A percentile compares a stretch with the other conserved stretches of the same genome.
Conservation (phyloP, 2,329 filamentous ascomycete genomes). For the Capronia epimyces region DNA sequence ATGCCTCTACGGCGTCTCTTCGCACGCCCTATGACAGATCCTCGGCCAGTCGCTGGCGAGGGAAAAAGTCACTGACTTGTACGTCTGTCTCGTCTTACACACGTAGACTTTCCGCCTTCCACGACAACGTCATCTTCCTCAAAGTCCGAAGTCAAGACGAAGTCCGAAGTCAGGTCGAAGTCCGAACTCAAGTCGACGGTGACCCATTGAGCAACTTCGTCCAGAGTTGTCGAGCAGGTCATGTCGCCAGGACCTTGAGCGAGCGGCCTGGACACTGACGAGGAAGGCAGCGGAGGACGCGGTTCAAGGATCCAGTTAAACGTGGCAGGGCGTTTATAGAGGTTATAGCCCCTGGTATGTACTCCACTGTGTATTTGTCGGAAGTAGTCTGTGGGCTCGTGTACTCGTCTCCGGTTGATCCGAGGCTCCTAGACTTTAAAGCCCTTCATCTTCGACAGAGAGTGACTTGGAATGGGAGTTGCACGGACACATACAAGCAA, state of each 20-base stretch:
- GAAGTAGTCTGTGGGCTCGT: too few relatives aligned
- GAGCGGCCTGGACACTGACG: constrained; percentile 8
- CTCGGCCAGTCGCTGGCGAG: too few relatives aligned
- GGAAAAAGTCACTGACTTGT: constrained; percentile 31
- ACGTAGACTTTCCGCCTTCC: constrained; percentile 31
- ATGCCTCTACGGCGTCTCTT: constrained; percentile 25
- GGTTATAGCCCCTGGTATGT: too few relatives aligned
- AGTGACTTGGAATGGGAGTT: constrained; percentile 19
- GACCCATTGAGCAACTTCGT: constrained; percentile 22
- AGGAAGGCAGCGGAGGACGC: constrained; percentile 8
- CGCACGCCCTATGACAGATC: constrained; percentile 11
- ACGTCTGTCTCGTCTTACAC: too few relatives aligned
- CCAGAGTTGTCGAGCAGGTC: constrained; percentile 24
- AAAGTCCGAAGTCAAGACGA: constrained; percentile 11
- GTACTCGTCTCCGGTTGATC: too few relatives aligned
- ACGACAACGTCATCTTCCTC: constrained; percentile 32
- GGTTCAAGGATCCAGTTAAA: constrained; percentile 22
- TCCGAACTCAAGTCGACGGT: constrained; percentile 13
- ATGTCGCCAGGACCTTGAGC: constrained; percentile 20
- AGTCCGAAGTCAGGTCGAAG: constrained; percentile 8
- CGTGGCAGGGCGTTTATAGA: constrained; percentile 1
- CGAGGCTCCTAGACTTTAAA: constrained; percentile 6
- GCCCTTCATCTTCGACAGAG: constrained; percentile 10
- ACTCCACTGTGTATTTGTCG: too few relatives aligned
- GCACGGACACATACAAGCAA: constrained; percentile 14